These are phyloP conservation scores for Corymbia maculata DNA, from an alignment of 345 rosid genomes.

Conservation along the genomic window DNA sequence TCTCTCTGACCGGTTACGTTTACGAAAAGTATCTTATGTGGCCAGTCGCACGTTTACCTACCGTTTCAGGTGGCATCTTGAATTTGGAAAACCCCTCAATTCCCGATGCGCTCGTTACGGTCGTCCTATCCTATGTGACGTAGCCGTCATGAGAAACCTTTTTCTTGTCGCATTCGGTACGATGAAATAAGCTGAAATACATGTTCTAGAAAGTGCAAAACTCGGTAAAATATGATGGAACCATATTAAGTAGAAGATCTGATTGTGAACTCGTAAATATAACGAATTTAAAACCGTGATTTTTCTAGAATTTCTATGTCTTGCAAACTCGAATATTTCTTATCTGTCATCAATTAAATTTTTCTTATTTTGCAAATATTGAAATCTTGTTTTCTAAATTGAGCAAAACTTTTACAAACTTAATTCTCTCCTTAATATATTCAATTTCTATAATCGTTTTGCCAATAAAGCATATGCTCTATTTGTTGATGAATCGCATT, in stretches of 20 bases:
- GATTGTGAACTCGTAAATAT: no score
- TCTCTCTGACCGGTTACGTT: not conserved
- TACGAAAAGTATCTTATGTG: not conserved
- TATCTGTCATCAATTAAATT: not conserved
- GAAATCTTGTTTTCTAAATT: no score
- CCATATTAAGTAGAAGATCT: not conserved
- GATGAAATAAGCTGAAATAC: not conserved
- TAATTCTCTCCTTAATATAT: no score
- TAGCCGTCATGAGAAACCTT: not conserved
- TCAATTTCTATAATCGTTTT: no score
- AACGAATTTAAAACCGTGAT: no score
- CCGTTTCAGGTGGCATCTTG: not conserved
- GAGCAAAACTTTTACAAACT: no score
- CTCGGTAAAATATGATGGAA: not conserved
- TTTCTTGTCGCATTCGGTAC: not conserved
- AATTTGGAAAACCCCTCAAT: not conserved
- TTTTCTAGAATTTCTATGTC: no score
- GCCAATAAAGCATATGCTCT: no score
- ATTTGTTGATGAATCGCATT: no score
- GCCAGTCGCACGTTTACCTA: not conserved
- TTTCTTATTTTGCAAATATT: no score
- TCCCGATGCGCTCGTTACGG: not conserved
- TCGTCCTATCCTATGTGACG: not conserved
- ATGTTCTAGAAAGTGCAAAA: fast-evolving
- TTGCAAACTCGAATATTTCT: not conserved